phyloP scores from a whole-genome alignment of 768 basidiomycete genomes.

The Xanthoconium purpureum region DNA sequence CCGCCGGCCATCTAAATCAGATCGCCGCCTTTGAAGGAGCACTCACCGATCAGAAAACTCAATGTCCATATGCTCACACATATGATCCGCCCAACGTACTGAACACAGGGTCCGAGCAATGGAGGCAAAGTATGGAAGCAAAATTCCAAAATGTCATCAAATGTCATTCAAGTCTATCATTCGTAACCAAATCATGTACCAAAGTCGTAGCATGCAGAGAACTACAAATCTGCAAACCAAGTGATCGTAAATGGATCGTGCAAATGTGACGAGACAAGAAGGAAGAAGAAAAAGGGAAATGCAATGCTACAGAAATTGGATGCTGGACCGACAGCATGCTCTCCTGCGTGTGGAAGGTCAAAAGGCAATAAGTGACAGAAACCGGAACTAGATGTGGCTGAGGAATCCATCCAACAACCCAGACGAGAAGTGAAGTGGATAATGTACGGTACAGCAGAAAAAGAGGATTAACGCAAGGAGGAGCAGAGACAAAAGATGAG shows the following conservation, averaged over 20 bases:
- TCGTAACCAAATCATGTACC: constrained; percentile 26
- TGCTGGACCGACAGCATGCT: constrained; percentile 31
- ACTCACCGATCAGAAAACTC: constrained; percentile 3
- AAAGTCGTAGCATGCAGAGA: constrained; percentile 30
- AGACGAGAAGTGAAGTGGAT: constrained; percentile 25
- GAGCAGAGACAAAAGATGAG: constrained; percentile 21
- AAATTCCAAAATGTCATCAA: constrained; percentile 14
- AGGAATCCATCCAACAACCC: constrained; percentile 34
- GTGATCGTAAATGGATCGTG: constrained; percentile 14
- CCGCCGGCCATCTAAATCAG: neutral
- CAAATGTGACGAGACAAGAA: constrained; percentile 14
- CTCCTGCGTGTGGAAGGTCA: constrained; percentile 36
- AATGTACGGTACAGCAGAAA: constrained; percentile 33
- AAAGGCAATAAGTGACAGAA: constrained; percentile 35
- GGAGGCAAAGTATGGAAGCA: constrained; percentile 7
- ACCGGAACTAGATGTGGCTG: constrained; percentile 20
- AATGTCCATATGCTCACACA: neutral
- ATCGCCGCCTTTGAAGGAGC: neutral
- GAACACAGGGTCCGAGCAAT: neutral
- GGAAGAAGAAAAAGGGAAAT: constrained; percentile 15
- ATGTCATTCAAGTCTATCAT: constrained; percentile 22
- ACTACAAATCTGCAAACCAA: constrained; percentile 30
- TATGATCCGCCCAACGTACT: constrained; percentile 13
- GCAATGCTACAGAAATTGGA: constrained; percentile 35
- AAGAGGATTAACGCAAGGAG: constrained; percentile 31